Evolutionary conservation across 2,329 filamentous ascomycete genomes (phyloP).

Genomic region (Aureobasidium sp.): DNA sequence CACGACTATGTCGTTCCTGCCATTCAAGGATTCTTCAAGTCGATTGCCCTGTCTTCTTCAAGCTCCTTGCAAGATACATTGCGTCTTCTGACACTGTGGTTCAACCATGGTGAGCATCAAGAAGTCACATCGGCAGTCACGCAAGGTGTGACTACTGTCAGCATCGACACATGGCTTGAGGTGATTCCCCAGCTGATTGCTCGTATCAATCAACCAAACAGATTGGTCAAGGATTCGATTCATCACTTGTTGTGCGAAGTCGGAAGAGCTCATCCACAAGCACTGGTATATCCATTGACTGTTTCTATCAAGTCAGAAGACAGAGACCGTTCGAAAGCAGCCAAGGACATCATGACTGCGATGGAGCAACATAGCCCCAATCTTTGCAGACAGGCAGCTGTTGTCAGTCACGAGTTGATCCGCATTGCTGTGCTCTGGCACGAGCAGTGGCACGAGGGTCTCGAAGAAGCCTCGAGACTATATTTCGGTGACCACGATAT

Average conservation of each 20-base stretch:
- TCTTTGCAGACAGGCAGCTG: conserved; percentile 89
- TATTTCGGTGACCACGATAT: conserved; percentile 99
- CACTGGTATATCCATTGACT: conserved; percentile 91
- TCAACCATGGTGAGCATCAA: conserved; percentile 78
- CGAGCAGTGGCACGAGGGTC: conserved; percentile 95
- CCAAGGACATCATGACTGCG: conserved; percentile 91
- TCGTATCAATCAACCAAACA: conserved; percentile 92
- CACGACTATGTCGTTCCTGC: conserved; percentile 89
- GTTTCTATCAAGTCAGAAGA: conserved; percentile 97
- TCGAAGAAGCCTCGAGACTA: conserved; percentile 91
- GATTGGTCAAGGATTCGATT: conserved; percentile 78
- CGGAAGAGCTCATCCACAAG: conserved; percentile 89
- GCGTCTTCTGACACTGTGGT: conserved; percentile 89
- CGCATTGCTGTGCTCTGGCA: conserved; percentile 97
- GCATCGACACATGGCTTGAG: conserved; percentile 96
- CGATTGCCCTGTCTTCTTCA: conserved; percentile 81
- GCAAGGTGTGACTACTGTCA: conserved; percentile 85
- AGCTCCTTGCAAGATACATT: conserved; percentile 95
- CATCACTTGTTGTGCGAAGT: conserved; percentile 90
- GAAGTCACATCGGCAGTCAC: conserved; percentile 86
- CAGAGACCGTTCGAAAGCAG: conserved; percentile 75
- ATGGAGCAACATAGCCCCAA: conserved; percentile 92
- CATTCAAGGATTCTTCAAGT: conserved; percentile 94
- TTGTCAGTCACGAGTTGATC: conserved; percentile 94
- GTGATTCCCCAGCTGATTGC: conserved; percentile 97